Conservation (phyloP, 2,329 filamentous ascomycete genomes). For the Acrodontium crateriforme region DNA sequence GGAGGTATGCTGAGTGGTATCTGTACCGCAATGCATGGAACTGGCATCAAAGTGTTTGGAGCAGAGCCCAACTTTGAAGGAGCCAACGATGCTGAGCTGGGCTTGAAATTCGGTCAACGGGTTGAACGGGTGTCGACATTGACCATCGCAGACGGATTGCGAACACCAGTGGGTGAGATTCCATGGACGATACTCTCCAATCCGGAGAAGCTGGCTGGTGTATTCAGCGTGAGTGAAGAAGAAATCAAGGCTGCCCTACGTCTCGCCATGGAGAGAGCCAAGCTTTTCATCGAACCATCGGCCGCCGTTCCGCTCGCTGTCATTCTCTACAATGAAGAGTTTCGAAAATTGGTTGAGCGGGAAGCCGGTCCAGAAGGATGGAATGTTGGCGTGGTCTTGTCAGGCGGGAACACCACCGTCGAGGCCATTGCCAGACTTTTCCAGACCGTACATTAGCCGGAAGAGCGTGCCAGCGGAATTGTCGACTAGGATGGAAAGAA, state of each 20-base stretch:
- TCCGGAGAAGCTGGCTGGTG: conserved; percentile 50
- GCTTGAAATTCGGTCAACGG: conserved; percentile 49
- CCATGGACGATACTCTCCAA: conserved; percentile 71
- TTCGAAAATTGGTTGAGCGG: conserved; percentile 52
- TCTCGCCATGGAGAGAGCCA: conserved; percentile 74
- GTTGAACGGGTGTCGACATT: conserved; percentile 57
- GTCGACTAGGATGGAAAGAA: too few species aligned
- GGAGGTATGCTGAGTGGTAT: conserved; percentile 79
- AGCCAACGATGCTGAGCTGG: conserved; percentile 67
- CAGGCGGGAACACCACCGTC: conserved; percentile 51
- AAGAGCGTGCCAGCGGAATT: too few species aligned
- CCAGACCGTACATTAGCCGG: too few species aligned
- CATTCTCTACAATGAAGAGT: conserved; percentile 73
- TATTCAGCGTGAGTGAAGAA: conserved; percentile 65
- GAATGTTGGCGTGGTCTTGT: conserved; percentile 50
- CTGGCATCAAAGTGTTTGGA: conserved; percentile 65
- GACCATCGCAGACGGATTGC: conserved; percentile 78
- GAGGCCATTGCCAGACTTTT: conserved; percentile 47
- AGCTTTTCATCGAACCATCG: conserved; percentile 82
- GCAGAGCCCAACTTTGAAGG: conserved; percentile 74
- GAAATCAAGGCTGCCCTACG: conserved; percentile 67
- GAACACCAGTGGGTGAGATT: conserved; percentile 63
- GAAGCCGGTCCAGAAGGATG: conserved; percentile 62
- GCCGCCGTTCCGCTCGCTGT: conserved; percentile 74
- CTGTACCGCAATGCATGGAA: conserved; percentile 60